Conservation (phyloP, 2,329 filamentous ascomycete species). For the Penicillium janthinellum region DNA sequence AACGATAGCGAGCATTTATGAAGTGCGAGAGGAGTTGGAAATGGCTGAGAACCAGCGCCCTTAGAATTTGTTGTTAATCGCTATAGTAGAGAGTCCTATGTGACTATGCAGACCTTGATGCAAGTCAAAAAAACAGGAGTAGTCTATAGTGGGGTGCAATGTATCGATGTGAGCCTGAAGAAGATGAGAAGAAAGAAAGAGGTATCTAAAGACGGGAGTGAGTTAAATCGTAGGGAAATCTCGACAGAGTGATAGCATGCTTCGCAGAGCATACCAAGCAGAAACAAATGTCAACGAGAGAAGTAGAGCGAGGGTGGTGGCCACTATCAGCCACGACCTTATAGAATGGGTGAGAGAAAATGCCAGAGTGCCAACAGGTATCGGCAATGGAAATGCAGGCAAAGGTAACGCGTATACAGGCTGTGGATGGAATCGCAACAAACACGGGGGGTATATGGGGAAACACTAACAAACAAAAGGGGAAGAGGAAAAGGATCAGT, state of each 20-base stretch:
- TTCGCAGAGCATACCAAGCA: neutral
- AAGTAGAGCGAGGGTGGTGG: neutral
- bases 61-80: neutral
- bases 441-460: constrained; percentile 25
- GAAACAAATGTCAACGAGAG: constrained; percentile 1
- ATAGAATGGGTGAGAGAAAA: neutral
- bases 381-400: constrained; percentile 4
- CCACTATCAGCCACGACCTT: neutral
- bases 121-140: constrained; percentile 5
- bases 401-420: neutral
- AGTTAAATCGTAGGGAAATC: constrained; percentile 11
- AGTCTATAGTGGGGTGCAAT: constrained; percentile 8
- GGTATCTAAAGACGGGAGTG: constrained; percentile 8
- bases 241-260: neutral
- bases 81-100: neutral
- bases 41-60: neutral
- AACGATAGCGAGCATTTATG: neutral
- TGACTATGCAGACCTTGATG: neutral
- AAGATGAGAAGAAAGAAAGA: constrained; percentile 4
- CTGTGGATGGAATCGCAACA: constrained; percentile 7
- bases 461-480: neutral
- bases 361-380: constrained; percentile 1
- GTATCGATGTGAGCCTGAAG: neutral
- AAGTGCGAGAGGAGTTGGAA: neutral
- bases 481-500: constrained; percentile 9